phyloP scores from a whole-genome alignment of 1,139 yeast genomes.

The Pneumocystis jirovecii region DNA sequence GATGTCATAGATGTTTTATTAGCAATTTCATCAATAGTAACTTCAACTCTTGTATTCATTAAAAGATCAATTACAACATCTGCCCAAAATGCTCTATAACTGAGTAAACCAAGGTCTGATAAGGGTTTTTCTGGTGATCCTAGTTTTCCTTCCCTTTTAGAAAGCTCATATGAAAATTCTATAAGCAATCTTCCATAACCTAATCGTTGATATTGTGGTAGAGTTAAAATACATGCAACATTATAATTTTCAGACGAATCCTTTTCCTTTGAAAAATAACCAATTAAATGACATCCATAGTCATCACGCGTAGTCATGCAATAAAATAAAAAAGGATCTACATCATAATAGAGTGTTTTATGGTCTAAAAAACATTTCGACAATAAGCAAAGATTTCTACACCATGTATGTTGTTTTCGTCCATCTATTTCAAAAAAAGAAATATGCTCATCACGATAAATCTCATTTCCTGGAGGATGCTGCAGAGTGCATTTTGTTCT shows the following conservation, averaged over 20 bases:
- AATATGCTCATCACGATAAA: constrained; percentile 69
- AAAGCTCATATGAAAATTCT: constrained; percentile 81
- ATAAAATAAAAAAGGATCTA: constrained; percentile 88
- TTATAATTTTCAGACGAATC: constrained; percentile 93
- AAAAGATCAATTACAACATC: constrained; percentile 66
- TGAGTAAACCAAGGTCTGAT: constrained; percentile 80
- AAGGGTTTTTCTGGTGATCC: constrained; percentile 98
- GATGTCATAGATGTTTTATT: constrained; percentile 86
- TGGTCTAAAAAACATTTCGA: constrained; percentile 85
- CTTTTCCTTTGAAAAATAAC: constrained; percentile 91
- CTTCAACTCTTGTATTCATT: constrained; percentile 52
- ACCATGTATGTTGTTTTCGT: constrained; percentile 88
- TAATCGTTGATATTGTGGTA: constrained; percentile 90
- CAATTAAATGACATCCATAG: constrained; percentile 86
- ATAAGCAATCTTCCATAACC: constrained; percentile 87
- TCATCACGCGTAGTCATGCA: constrained; percentile 85
- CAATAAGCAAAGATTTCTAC: constrained; percentile 78
- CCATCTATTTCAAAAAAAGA: constrained; percentile 96
- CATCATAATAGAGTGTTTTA: constrained; percentile 89
- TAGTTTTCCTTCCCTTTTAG: constrained; percentile 70
- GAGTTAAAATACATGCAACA: constrained; percentile 87
- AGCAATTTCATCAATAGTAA: constrained; percentile 86
- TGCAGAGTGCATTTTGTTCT: constrained; percentile 64
- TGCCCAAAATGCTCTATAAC: constrained; percentile 94
- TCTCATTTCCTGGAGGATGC: constrained; percentile 98